Evolutionary conservation across 176 grass and related monocot genomes (phyloP).

Genomic region (Eremochloa ophiuroides): DNA sequence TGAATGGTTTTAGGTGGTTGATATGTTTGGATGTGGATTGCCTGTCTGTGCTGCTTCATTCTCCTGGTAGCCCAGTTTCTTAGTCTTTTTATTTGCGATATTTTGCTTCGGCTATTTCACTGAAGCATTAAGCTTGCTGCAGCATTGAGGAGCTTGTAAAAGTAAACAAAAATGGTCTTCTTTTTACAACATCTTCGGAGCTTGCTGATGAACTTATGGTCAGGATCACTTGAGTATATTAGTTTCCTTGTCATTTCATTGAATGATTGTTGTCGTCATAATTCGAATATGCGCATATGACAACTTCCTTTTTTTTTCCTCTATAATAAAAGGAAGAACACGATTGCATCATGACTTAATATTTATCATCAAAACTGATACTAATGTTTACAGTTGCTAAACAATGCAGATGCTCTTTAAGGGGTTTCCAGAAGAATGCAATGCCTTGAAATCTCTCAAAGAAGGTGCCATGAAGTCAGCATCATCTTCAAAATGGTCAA

Average conservation of each 20-base stretch:
- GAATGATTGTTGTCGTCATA: neutral
- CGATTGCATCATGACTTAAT: neutral
- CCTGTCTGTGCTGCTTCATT: slow-evolving; percentile 97
- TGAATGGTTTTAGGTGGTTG: slow-evolving; percentile 64
- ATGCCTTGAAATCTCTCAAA: slow-evolving; percentile 55
- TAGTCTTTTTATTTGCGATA: slow-evolving; percentile 4
- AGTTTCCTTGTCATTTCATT: slow-evolving; percentile 4
- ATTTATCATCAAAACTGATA: neutral
- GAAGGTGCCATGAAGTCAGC: slow-evolving; percentile 61
- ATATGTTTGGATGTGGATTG: slow-evolving; percentile 99
- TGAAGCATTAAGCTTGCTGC: slow-evolving; percentile 19
- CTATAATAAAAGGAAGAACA: neutral
- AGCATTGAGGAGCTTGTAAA: slow-evolving; percentile 97
- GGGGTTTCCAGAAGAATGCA: slow-evolving; percentile 73
- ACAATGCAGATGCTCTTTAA: slow-evolving; percentile 84
- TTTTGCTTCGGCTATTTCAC: slow-evolving; percentile 19
- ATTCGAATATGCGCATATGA: neutral
- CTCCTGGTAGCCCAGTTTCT: slow-evolving; percentile 66
- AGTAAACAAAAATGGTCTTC: slow-evolving; percentile 80
- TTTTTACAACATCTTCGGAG: slow-evolving; percentile 89
- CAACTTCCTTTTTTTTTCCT: neutral
- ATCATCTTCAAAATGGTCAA: slow-evolving; percentile 63
- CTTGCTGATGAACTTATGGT: slow-evolving; percentile 98
- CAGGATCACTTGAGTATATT: slow-evolving; percentile 4
- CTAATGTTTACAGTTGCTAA: slow-evolving; percentile 7